Percentiles rank a stretch among this genome's conserved stretches.
Conservation (phyloP, 1,139 yeast genomes). For the Saccharomyces hybrid region DNA sequence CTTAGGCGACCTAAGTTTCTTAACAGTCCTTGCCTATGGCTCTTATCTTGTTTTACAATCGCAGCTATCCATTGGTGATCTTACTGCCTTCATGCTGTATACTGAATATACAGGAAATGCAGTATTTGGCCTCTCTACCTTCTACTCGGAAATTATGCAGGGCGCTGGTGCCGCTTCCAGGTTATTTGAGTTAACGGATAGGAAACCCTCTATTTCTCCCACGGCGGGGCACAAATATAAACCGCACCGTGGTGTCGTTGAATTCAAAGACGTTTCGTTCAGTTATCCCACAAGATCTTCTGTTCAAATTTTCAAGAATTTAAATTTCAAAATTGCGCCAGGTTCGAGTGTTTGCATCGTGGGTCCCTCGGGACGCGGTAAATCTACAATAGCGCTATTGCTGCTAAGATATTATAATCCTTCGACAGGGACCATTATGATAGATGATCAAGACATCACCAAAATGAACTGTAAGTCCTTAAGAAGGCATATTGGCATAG, state of each 20-base stretch:
- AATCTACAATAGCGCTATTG: constrained; percentile 80
- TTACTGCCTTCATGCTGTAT: constrained; percentile 88
- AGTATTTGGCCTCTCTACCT: constrained; percentile 81
- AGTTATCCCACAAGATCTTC: constrained; percentile 84
- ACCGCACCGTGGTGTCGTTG: constrained; percentile 37
- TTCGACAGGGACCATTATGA: constrained; percentile 49
- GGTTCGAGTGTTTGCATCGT: constrained; percentile 92
- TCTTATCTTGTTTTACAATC: constrained; percentile 69
- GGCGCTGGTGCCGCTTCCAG: constrained; percentile 96
- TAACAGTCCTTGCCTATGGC: constrained; percentile 73
- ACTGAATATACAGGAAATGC: constrained; percentile 90
- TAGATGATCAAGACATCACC: constrained; percentile 65
- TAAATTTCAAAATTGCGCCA: constrained; percentile 60
- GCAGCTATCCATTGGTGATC: constrained; percentile 73
- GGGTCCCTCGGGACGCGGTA: constrained; percentile 95
- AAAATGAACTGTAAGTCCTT: constrained; percentile 65
- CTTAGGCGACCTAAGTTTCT: constrained; percentile 71
- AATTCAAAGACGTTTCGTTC: constrained; percentile 60
- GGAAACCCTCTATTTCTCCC: constrained; percentile 60
- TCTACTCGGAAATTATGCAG: constrained; percentile 90
- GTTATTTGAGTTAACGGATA: constrained; percentile 77
- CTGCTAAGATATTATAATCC: constrained; percentile 81
- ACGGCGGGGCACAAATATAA: constrained; percentile 45
- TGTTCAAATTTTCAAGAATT: constrained; percentile 54
- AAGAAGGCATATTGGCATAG: constrained; percentile 73